A percentile compares a stretch with the other conserved stretches of the same genome.
Evolutionary conservation across 2,329 filamentous ascomycete genomes (phyloP).

Genomic region (Paramyrothecium sp.): DNA sequence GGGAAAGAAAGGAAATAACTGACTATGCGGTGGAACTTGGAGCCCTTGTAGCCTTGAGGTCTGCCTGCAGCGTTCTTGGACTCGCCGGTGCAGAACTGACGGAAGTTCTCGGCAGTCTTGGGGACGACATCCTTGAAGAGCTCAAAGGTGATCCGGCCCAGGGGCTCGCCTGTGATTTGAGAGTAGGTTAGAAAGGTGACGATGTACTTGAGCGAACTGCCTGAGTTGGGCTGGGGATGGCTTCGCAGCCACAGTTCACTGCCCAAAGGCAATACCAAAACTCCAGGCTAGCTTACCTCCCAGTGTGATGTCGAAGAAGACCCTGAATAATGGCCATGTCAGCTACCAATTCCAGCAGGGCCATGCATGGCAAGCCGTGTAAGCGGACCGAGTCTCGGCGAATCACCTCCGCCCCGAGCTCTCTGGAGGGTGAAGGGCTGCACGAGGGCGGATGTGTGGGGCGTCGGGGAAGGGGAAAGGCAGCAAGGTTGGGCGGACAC

Average conservation of each 20-base stretch:
- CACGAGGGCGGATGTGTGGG: no score
- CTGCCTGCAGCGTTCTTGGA: slow-evolving; percentile 73
- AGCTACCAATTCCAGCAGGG: neutral
- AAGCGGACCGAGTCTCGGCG: neutral
- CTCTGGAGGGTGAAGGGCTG: no score
- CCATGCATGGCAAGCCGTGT: no score
- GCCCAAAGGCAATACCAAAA: no score
- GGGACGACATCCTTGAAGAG: slow-evolving; percentile 83
- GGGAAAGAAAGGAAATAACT: slow-evolving; percentile 32
- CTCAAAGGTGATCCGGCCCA: slow-evolving; percentile 87
- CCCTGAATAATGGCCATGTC: slow-evolving; percentile 32
- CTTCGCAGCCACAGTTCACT: slow-evolving; percentile 2
- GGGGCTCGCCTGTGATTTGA: slow-evolving; percentile 64
- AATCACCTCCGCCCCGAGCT: neutral
- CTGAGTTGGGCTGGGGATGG: slow-evolving; percentile 1
- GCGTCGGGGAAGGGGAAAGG: neutral
- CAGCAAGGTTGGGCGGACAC: neutral
- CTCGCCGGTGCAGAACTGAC: slow-evolving; percentile 95
- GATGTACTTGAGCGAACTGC: no score
- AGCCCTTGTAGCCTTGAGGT: slow-evolving; percentile 91
- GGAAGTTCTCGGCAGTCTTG: slow-evolving; percentile 93
- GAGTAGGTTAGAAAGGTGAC: no score
- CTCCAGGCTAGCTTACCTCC: slow-evolving; percentile 74
- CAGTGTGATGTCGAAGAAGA: slow-evolving; percentile 77
- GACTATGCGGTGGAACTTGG: slow-evolving; percentile 92